A percentile compares a stretch with the other conserved stretches of the same genome.
Conservation (phyloP, 2,329 filamentous ascomycete species). For the Coniochaeta sp. region DNA sequence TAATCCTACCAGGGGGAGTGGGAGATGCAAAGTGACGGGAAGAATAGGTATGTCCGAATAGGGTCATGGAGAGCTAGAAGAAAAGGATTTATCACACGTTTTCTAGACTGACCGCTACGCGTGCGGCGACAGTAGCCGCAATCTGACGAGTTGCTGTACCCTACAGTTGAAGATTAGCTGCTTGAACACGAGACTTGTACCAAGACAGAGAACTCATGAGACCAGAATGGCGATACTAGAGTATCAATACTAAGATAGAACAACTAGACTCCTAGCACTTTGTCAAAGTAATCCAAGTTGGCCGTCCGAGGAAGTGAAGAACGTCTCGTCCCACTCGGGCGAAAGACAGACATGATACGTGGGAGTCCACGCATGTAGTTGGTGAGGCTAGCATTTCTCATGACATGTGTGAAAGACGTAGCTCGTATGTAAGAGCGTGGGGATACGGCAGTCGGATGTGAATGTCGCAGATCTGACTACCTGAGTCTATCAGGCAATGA, state of each 20-base stretch:
- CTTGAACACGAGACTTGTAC: too few species aligned
- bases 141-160: slow-evolving; percentile 43
- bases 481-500: not conserved
- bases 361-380: not conserved
- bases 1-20: too few species aligned
- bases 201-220: too few species aligned
- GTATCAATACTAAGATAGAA: too few species aligned
- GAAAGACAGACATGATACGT: not conserved
- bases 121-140: slow-evolving; percentile 46
- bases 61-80: not conserved
- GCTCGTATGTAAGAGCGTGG: not conserved
- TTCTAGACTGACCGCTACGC: slow-evolving; percentile 41
- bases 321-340: not conserved
- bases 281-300: too few species aligned
- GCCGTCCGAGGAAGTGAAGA: too few species aligned
- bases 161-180: slow-evolving; percentile 24
- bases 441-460: not conserved
- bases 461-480: not conserved
- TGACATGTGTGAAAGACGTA: not conserved
- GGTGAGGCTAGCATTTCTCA: not conserved
- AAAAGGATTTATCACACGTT: slow-evolving; percentile 28
- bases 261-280: too few species aligned
- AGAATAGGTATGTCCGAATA: not conserved
- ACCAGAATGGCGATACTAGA: too few species aligned
- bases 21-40: not conserved